These are phyloP conservation scores for Huntiella bhutanensis DNA, from an alignment of 2,329 filamentous ascomycete genomes.

Conservation along the genomic window DNA sequence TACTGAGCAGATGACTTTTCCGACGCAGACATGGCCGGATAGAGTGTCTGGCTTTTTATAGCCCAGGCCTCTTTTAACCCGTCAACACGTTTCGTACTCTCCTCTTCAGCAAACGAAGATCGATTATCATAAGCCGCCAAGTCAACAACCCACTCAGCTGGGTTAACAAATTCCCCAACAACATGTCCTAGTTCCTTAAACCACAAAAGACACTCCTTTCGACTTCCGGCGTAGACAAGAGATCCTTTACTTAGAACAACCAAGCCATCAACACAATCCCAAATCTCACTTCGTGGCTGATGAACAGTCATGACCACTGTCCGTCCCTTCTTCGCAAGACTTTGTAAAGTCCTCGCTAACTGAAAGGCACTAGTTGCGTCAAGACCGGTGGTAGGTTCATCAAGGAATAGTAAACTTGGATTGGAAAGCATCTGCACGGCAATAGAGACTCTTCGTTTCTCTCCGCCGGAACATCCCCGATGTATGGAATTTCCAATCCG, in stretches of 20 bases:
- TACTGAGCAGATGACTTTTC: not conserved
- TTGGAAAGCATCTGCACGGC: constrained; percentile 65
- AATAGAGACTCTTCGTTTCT: constrained; percentile 59
- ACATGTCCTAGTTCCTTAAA: constrained; percentile 41
- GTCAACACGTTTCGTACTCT: constrained; percentile 40
- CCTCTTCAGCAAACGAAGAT: constrained; percentile 42
- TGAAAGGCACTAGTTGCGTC: constrained; percentile 64
- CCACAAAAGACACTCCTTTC: constrained; percentile 39
- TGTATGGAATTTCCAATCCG: constrained; percentile 52
- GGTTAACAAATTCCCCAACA: constrained; percentile 55
- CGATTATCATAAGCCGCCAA: constrained; percentile 56
- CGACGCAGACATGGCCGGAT: not conserved
- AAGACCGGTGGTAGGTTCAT: constrained; percentile 61
- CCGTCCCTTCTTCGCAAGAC: constrained; percentile 45
- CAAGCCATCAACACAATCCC: constrained; percentile 56
- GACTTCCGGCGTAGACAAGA: constrained; percentile 47
- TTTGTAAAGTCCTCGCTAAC: constrained; percentile 50
- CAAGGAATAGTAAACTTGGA: constrained; percentile 57
- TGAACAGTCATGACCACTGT: constrained; percentile 61
- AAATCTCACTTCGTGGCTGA: constrained; percentile 62
- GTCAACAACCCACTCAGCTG: constrained; percentile 59
- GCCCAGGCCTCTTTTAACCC: constrained; percentile 42
- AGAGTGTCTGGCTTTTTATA: constrained; percentile 14
- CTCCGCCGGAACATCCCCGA: constrained; percentile 60
- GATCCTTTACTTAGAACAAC: constrained; percentile 48